A percentile compares a stretch with the other conserved stretches of the same genome.
Evolutionary conservation across 2,329 filamentous ascomycete genomes (phyloP).

Genomic region (Talaromyces rugulosus): DNA sequence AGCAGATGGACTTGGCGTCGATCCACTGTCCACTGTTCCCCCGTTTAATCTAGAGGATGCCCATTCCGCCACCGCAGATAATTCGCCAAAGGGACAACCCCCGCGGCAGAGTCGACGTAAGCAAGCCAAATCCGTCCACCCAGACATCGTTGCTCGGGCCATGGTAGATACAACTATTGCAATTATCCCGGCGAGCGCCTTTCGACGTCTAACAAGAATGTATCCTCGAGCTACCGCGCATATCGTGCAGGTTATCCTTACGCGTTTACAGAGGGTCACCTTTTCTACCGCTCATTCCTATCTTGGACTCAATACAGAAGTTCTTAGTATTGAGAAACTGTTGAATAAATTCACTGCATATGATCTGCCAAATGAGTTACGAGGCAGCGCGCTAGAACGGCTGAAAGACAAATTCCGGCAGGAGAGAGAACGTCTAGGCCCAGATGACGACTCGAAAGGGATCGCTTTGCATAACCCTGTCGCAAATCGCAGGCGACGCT

Average conservation of each 20-base stretch:
- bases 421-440: slow-evolving; percentile 75
- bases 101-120: slow-evolving; percentile 27
- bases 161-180: slow-evolving; percentile 97
- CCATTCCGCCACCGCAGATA: slow-evolving; percentile 3
- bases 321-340: slow-evolving; percentile 84
- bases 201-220: slow-evolving; percentile 82
- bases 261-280: slow-evolving; percentile 88
- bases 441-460: slow-evolving; percentile 81
- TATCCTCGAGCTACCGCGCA: slow-evolving; percentile 96
- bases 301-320: slow-evolving; percentile 84
- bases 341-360: slow-evolving; percentile 92
- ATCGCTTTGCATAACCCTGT: slow-evolving; percentile 88
- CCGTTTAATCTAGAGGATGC: slow-evolving; percentile 65
- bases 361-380: slow-evolving; percentile 84
- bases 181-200: slow-evolving; percentile 95
- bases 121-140: slow-evolving; percentile 68
- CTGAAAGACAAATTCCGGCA: slow-evolving; percentile 89
- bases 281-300: slow-evolving; percentile 93
- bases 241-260: slow-evolving; percentile 95
- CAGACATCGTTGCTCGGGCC: slow-evolving; percentile 93
- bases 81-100: slow-evolving; percentile 20
- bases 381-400: slow-evolving; percentile 74
- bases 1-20: slow-evolving; percentile 18
- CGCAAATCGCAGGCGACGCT: slow-evolving; percentile 62
- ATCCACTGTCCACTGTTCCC: slow-evolving; percentile 60